Percentiles rank a stretch among this genome's conserved stretches.
Evolutionary conservation across 345 rosid species (phyloP).

Genomic region (Eucalyptus pumila): DNA sequence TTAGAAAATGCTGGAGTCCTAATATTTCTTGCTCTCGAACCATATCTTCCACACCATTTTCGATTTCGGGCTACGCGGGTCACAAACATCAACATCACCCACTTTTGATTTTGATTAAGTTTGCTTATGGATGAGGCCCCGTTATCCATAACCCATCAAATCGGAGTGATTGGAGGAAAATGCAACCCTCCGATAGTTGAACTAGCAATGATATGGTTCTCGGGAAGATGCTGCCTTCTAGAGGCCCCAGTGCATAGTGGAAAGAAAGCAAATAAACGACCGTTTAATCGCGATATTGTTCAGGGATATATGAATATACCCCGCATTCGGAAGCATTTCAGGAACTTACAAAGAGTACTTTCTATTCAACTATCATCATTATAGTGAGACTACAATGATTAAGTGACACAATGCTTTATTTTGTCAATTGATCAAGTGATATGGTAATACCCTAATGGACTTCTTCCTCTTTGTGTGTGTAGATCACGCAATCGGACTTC

Average conservation of each 20-base stretch:
- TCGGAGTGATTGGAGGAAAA: not conserved
- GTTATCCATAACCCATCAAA: not conserved
- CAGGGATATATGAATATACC: not conserved
- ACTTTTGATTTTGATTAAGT: not conserved
- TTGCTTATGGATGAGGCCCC: not conserved
- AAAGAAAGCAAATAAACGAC: not conserved
- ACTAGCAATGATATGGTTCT: not conserved
- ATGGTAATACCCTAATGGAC: constrained; percentile 10
- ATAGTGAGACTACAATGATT: not conserved
- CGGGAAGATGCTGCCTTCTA: not conserved
- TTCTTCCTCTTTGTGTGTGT: constrained; percentile 74
- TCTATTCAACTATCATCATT: not conserved
- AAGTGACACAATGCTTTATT: not conserved
- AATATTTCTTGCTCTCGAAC: not conserved
- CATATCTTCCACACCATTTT: not conserved
- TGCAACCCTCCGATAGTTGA: not conserved
- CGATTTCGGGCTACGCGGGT: not conserved
- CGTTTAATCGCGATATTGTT: not conserved
- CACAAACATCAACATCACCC: not conserved
- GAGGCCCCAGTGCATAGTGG: not conserved
- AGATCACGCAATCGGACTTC: constrained; percentile 62
- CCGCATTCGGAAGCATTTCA: not conserved
- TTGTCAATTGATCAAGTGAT: not conserved
- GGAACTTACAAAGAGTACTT: not conserved
- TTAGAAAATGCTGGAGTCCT: not conserved